Conservation (phyloP, 2,329 filamentous ascomycete genomes). For the Talaromyces albobiverticillius region DNA sequence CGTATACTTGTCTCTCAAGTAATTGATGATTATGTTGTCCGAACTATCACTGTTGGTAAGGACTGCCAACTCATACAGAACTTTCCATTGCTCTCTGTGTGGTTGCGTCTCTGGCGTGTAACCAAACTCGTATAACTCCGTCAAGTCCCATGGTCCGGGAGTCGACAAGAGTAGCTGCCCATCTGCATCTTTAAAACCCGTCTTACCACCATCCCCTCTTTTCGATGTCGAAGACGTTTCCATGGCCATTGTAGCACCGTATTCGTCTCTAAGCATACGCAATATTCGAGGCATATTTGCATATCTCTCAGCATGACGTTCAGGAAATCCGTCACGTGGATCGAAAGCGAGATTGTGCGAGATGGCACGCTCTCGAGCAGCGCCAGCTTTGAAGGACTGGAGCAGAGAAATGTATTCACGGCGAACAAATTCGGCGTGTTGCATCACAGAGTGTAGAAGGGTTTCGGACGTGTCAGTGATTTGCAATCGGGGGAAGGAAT, state of each 20-base stretch:
- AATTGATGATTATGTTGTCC: not conserved
- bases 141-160: not conserved
- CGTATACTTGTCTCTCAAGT: not conserved
- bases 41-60: not conserved
- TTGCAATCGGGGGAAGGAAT: not conserved
- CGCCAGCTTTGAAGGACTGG: not conserved
- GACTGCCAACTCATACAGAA: not conserved
- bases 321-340: not conserved
- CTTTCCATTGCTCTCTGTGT: not conserved
- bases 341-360: not conserved
- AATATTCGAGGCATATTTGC: not conserved
- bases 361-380: not conserved
- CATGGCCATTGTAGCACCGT: not conserved
- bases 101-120: not conserved
- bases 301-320: not conserved
- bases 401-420: not conserved
- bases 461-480: not conserved
- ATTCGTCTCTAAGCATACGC: slow-evolving; percentile 2
- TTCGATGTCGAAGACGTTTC: not conserved
- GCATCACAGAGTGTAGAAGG: not conserved
- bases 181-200: not conserved
- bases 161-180: not conserved
- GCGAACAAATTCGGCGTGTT: not conserved
- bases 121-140: not conserved
- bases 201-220: not conserved